phyloP scores from a whole-genome alignment of 441 rosid species.

The Populus trichocarpa region DNA sequence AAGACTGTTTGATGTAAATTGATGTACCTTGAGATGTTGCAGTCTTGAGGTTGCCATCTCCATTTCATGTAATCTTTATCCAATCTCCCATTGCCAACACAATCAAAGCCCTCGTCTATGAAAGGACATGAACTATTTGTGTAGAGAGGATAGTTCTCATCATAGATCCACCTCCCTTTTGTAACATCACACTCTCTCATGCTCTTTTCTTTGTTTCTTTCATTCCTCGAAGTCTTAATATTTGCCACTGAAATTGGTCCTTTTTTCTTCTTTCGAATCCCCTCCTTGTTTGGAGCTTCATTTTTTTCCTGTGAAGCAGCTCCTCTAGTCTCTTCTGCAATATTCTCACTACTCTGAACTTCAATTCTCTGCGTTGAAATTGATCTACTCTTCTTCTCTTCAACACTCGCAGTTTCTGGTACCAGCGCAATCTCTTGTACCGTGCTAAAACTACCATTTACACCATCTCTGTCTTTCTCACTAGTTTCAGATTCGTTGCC shows the following conservation, averaged over 20 bases:
- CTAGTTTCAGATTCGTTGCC: constrained; percentile 24
- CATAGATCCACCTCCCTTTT: constrained; percentile 81
- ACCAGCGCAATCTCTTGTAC: constrained; percentile 14
- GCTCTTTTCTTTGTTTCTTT: constrained; percentile 23
- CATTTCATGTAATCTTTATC: constrained; percentile 69
- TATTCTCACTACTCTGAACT: constrained; percentile 15
- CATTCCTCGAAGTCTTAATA: neutral
- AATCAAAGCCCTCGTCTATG: constrained; percentile 87
- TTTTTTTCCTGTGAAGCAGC: constrained; percentile 17
- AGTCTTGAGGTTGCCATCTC: constrained; percentile 83
- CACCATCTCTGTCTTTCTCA: constrained; percentile 14
- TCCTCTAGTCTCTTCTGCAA: constrained; percentile 18
- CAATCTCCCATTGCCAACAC: constrained; percentile 72
- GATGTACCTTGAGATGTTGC: constrained; percentile 69
- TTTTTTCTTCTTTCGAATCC: constrained; percentile 25
- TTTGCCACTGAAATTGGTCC: neutral
- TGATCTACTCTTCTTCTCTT: constrained; percentile 18
- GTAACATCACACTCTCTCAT: constrained; percentile 51
- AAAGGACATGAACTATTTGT: constrained; percentile 53
- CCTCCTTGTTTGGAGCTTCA: constrained; percentile 22
- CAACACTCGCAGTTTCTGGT: constrained; percentile 16
- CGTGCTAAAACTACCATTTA: constrained; percentile 15
- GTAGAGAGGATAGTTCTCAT: constrained; percentile 45
- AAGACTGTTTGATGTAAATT: neutral
- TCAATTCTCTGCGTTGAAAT: constrained; percentile 16